These are phyloP conservation scores for Amanita jacksonii DNA, from an alignment of 768 basidiomycete species.

Conservation along the genomic window DNA sequence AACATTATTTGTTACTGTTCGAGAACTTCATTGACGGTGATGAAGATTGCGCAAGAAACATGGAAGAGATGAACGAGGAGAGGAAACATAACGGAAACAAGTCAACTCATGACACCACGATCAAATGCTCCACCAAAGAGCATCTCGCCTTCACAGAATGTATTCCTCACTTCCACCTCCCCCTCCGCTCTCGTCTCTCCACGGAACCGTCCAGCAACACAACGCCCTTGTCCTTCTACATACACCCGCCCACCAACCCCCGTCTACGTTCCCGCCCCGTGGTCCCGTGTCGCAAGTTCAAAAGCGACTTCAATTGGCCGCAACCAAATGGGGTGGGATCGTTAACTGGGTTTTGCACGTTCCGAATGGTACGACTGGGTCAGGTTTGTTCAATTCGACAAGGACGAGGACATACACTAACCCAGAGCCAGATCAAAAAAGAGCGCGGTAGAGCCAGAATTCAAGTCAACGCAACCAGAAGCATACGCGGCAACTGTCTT, in stretches of 20 bases:
- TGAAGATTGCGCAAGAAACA: conserved; percentile 33
- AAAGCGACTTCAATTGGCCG: conserved; percentile 35
- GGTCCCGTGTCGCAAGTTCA: conserved; percentile 37
- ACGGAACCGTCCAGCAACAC: conserved; percentile 46
- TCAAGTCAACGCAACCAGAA: background rate
- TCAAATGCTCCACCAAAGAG: too few relatives aligned
- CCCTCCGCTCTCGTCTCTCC: conserved; percentile 15
- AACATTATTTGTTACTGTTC: too few relatives aligned
- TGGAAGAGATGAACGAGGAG: conserved; percentile 29
- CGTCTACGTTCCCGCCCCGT: conserved; percentile 37
- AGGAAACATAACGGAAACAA: too few relatives aligned
- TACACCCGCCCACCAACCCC: conserved; percentile 28
- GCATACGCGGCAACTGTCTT: conserved; percentile 41
- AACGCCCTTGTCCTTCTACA: conserved; percentile 48
- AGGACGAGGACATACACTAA: too few relatives aligned
- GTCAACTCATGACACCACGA: too few relatives aligned
- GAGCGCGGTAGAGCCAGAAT: conserved; percentile 10
- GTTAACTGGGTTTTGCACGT: conserved; percentile 55
- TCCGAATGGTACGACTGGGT: background rate
- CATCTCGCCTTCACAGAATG: too few relatives aligned
- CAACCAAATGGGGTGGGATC: conserved; percentile 37
- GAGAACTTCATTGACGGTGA: too few relatives aligned
- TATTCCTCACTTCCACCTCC: background rate
- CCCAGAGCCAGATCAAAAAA: background rate
- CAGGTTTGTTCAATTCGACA: background rate